Evolutionary conservation across 2,329 filamentous ascomycete species (phyloP), one percentile per base, ranked within the genome.

Genomic region (Paecilomyces fulvus): DNA sequence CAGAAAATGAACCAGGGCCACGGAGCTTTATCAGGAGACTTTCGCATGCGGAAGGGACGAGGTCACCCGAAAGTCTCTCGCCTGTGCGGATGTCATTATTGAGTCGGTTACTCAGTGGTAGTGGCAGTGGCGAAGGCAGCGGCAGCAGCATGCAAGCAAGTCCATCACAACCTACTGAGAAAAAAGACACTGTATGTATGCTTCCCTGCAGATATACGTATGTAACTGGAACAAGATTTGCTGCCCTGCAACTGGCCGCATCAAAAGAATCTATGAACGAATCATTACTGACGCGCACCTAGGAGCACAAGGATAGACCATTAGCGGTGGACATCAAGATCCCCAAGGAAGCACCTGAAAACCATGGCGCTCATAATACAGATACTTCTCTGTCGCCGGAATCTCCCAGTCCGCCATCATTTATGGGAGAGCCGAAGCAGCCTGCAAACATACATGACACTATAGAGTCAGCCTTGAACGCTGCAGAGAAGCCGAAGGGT

Each of bases 381-480:
- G 30, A 55, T 37, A 12, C 20, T n/a, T 12, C 25, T 6, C 31
- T 12, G n/a, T 53, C 30, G 7, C 51, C 30, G 17, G n/a, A 21
- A 17, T 23, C 51, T 6, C 51, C 54, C 14, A 53, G 51, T 20
- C 43, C 51, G n/a, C 58, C 59, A n/a, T 54, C 37, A 20, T 43
- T 43, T 12, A 43, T 57, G 14, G 52, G 52, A 7, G 66, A 67
- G 49, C 65, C 65, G n/a, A 61, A 64, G 43, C 66, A 66, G 50
- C 64, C 65, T n/a, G 52, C 55, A 3, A 68, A 67, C 48, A 63
- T 68, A 20, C 64, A 65, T 28, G 66, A 68, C 43, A 55, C 58
- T 23, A 51, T 68, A 7, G 65, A 68, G 21, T 57, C 58, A 9
- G 58, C 64, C n/a, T 55, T 68, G 3, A 60, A 55, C 31, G 17